Evolutionary conservation across 2,329 filamentous ascomycete species (phyloP).

Genomic region (Venturia carpophila): DNA sequence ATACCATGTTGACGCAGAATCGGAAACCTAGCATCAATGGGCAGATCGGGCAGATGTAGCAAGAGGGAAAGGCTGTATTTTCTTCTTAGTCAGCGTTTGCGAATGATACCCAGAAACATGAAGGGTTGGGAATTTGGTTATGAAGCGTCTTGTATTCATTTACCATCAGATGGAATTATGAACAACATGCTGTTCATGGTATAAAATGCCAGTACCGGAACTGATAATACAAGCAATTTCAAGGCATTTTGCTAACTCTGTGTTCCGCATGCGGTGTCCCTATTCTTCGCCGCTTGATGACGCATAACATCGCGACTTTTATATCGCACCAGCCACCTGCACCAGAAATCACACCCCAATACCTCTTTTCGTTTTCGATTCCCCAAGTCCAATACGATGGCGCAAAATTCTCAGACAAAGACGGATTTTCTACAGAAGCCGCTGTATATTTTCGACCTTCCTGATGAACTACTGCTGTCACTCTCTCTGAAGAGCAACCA

Average conservation of each 20-base stretch:
- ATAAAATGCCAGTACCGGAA: not conserved
- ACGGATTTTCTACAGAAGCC: constrained; percentile 29
- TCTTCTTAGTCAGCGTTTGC: not conserved
- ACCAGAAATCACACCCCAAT: not conserved
- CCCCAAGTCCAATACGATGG: not conserved
- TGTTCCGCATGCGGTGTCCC: not conserved
- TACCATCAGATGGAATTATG: not conserved
- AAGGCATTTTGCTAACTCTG: too few species aligned
- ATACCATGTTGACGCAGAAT: not conserved
- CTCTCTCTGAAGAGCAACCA: constrained; percentile 49
- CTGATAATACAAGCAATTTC: not conserved
- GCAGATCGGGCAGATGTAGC: not conserved
- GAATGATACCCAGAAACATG: not conserved
- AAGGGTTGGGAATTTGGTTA: not conserved
- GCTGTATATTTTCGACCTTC: constrained; percentile 64
- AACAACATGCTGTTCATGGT: not conserved
- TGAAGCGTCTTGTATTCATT: not conserved
- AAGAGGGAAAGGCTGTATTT: not conserved
- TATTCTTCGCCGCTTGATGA: not conserved
- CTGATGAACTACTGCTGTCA: constrained; percentile 61
- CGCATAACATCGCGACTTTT: not conserved
- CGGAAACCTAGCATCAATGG: not conserved
- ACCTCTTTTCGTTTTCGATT: not conserved
- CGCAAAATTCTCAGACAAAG: not conserved
- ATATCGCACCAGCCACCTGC: not conserved